Conservation (phyloP, 805 yeast genomes). For the Lipomyces yamadae region DNA sequence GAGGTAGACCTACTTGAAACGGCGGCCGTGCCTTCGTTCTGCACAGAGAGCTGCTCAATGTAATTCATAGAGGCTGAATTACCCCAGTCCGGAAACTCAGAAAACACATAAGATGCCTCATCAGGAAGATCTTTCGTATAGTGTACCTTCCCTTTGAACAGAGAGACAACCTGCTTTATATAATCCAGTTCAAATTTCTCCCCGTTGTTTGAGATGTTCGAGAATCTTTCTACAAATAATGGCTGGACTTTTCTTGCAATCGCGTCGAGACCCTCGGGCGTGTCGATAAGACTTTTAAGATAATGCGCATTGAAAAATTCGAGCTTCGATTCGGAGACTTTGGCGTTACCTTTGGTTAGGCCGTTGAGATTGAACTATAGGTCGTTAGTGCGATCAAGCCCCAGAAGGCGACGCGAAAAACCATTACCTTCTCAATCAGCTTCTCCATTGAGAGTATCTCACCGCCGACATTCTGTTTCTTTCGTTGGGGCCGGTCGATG, state of each 20-base stretch:
- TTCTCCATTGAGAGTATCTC: slow-evolving; percentile 32
- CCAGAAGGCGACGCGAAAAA: slow-evolving; percentile 34
- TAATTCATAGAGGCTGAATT: slow-evolving; percentile 15
- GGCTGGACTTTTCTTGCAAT: slow-evolving; percentile 42
- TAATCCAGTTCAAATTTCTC: slow-evolving; percentile 19
- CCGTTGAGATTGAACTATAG: slow-evolving; percentile 65
- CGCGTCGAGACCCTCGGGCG: slow-evolving; percentile 46
- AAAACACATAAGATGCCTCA: slow-evolving; percentile 21
- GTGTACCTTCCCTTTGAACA: slow-evolving; percentile 26
- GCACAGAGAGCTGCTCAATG: slow-evolving; percentile 9
- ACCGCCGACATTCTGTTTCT: slow-evolving; percentile 14
- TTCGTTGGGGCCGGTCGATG: slow-evolving; percentile 4
- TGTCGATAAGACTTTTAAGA: slow-evolving; percentile 52
- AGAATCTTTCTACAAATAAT: slow-evolving; percentile 3
- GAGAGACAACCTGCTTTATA: slow-evolving; percentile 15
- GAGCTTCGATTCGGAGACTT: slow-evolving; percentile 80
- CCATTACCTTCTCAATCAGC: slow-evolving; percentile 21
- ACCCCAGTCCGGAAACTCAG: slow-evolving; percentile 22
- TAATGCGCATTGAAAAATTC: slow-evolving; percentile 77
- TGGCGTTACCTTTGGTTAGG: slow-evolving; percentile 91
- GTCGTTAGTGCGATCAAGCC: slow-evolving; percentile 51
- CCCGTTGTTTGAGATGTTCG: not conserved
- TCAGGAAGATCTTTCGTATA: slow-evolving; percentile 27
- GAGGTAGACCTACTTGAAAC: slow-evolving; percentile 4
- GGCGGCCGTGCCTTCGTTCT: slow-evolving; percentile 14